Evolutionary conservation across 1,284 basidiomycete genomes (phyloP).

Genomic region (Ustilago cynodontis): DNA sequence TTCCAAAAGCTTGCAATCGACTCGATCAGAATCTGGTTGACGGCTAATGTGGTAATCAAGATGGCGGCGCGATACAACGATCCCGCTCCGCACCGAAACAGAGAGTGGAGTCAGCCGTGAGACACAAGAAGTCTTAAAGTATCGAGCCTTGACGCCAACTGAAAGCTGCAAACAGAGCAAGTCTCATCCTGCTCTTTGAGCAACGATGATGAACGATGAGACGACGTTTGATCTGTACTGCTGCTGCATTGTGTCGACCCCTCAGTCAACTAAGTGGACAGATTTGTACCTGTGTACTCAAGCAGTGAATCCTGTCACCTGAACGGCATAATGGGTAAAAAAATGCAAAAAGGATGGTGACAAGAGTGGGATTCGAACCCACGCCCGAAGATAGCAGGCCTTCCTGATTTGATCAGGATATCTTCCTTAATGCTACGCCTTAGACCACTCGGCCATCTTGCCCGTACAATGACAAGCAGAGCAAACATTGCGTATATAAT

Average conservation of each 20-base stretch:
- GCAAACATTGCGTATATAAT: background rate
- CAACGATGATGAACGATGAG: no score
- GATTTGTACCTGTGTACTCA: no score
- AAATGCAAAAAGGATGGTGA: slow-evolving; percentile 45
- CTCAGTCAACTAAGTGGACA: no score
- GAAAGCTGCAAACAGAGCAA: background rate
- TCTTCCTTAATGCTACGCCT: slow-evolving; percentile 59
- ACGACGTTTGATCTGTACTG: no score
- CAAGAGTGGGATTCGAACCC: slow-evolving; percentile 70
- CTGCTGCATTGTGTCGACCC: no score
- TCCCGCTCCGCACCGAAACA: no score
- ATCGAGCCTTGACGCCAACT: no score
- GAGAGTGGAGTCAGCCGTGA: no score
- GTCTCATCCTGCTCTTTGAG: background rate
- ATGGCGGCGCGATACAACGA: no score
- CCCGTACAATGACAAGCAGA: background rate
- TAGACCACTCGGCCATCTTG: slow-evolving; percentile 61
- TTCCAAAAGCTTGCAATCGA: background rate
- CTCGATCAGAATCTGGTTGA: background rate
- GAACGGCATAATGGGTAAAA: background rate
- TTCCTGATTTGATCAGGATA: slow-evolving; percentile 23
- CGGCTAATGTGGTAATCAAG: background rate
- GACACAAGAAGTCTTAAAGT: no score
- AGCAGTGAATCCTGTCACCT: no score
- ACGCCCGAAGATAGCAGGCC: slow-evolving; percentile 65